Percentiles rank a stretch among this genome's conserved stretches.
phyloP scores from a whole-genome alignment of 805 yeast genomes.

The Metschnikowia aberdeeniae region DNA sequence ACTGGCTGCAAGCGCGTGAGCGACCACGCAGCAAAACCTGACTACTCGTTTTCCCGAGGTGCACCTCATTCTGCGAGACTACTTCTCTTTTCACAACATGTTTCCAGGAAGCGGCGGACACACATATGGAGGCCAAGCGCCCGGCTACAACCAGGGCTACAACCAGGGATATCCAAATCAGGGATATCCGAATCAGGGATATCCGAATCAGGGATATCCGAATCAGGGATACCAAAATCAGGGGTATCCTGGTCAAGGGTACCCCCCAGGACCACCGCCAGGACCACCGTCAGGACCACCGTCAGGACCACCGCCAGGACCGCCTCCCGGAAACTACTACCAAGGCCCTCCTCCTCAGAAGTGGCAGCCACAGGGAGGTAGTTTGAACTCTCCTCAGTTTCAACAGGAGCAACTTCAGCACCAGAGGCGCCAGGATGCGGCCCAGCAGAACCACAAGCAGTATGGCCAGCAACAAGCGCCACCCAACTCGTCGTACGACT shows the following conservation, averaged over 20 bases:
- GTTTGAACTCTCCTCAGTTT: slow-evolving; percentile 16
- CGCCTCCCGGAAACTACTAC: slow-evolving; percentile 21
- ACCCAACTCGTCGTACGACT: slow-evolving; percentile 16
- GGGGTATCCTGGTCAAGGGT: neutral
- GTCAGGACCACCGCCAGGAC: slow-evolving; percentile 20
- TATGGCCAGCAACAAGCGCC: slow-evolving; percentile 17
- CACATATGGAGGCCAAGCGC: slow-evolving; percentile 14
- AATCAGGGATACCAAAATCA: slow-evolving; percentile 3
- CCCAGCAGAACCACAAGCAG: slow-evolving; percentile 7
- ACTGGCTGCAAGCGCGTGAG: too few species aligned
- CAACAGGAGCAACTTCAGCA: slow-evolving; percentile 16
- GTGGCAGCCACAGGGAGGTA: slow-evolving; percentile 14
- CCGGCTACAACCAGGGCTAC: slow-evolving; percentile 9
- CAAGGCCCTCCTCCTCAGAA: slow-evolving; percentile 17
- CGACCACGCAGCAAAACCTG: too few species aligned
- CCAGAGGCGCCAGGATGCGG: slow-evolving; percentile 16
- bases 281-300: slow-evolving; percentile 23
- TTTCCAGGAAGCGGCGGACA: slow-evolving; percentile 24
- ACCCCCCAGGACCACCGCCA: slow-evolving; percentile 2
- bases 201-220: slow-evolving; percentile 6
- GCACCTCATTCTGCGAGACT: neutral
- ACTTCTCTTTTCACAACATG: slow-evolving; percentile 12
- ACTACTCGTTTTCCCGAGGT: neutral
- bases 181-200: slow-evolving; percentile 6
- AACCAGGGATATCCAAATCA: slow-evolving; percentile 9